These are phyloP conservation scores for Conringia planisiliqua DNA, from an alignment of 345 rosid genomes.

Conservation along the genomic window DNA sequence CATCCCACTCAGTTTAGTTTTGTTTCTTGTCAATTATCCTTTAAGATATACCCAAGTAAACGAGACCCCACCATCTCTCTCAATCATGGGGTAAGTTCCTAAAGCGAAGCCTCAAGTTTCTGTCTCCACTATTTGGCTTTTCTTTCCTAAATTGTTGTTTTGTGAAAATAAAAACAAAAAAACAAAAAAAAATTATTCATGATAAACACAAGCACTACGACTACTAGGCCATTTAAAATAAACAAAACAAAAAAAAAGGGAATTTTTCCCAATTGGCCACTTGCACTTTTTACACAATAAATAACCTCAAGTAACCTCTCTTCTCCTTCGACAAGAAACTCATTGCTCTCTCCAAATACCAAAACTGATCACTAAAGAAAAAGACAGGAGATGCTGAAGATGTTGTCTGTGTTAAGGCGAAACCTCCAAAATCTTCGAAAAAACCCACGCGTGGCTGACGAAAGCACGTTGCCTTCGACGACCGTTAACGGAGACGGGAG, in stretches of 20 bases:
- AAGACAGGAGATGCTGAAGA: conserved; percentile 38
- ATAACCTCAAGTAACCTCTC: conserved; percentile 17
- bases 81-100: conserved; percentile 26
- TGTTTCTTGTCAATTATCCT: conserved; percentile 10
- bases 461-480: conserved; percentile 41
- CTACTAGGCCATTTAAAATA: conserved; percentile 13
- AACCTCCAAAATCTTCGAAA: conserved; percentile 51
- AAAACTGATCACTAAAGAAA: background rate
- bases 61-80: conserved; percentile 20
- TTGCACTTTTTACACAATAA: conserved; percentile 28
- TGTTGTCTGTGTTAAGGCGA: conserved; percentile 37
- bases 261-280: conserved; percentile 26
- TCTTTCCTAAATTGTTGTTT: background rate
- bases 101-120: conserved; percentile 21
- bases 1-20: conserved; percentile 20
- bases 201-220: conserved; percentile 28
- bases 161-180: background rate
- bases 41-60: conserved; percentile 15
- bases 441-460: conserved; percentile 73
- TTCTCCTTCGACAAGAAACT: conserved; percentile 11
- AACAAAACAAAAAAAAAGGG: conserved; percentile 11
- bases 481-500: conserved; percentile 22
- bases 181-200: background rate
- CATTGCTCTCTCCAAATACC: background rate
- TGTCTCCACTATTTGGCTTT: conserved; percentile 29